Conservation (phyloP, 805 yeast species). For the Ogataea glucozyma region DNA sequence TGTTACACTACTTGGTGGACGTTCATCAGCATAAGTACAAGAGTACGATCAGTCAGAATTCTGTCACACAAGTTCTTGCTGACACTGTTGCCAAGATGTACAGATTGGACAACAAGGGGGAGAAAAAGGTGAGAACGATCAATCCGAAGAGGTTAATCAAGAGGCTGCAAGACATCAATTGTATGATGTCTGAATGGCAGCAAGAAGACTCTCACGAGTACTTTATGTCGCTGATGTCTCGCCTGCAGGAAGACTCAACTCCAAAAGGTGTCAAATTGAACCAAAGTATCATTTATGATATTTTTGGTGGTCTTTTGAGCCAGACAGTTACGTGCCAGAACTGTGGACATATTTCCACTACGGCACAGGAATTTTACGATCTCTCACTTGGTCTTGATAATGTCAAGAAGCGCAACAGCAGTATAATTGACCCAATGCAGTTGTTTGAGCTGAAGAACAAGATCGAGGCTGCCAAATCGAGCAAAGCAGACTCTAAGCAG, state of each 20-base stretch:
- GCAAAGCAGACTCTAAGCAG: constrained; percentile 24
- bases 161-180: constrained; percentile 79
- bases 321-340: constrained; percentile 82
- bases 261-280: constrained; percentile 87
- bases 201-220: constrained; percentile 98
- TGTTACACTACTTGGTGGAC: constrained; percentile 78
- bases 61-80: constrained; percentile 68
- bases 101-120: constrained; percentile 47
- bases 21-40: constrained; percentile 56
- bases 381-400: constrained; percentile 75
- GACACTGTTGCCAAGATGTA: constrained; percentile 71
- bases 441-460: constrained; percentile 29
- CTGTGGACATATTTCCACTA: constrained; percentile 81
- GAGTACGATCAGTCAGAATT: constrained; percentile 46
- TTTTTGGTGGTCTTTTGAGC: constrained; percentile 86
- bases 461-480: constrained; percentile 30
- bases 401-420: constrained; percentile 43
- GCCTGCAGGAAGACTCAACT: constrained; percentile 89
- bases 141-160: constrained; percentile 76
- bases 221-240: constrained; percentile 84
- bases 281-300: constrained; percentile 81
- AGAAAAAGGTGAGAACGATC: constrained; percentile 47
- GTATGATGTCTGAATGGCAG: constrained; percentile 97
- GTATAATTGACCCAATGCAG: constrained; percentile 31
- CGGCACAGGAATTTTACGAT: constrained; percentile 93